Evolutionary conservation across 1,139 yeast genomes (phyloP), one percentile per base, ranked within the genome.

Genomic region (Geotrichum restrictum): DNA sequence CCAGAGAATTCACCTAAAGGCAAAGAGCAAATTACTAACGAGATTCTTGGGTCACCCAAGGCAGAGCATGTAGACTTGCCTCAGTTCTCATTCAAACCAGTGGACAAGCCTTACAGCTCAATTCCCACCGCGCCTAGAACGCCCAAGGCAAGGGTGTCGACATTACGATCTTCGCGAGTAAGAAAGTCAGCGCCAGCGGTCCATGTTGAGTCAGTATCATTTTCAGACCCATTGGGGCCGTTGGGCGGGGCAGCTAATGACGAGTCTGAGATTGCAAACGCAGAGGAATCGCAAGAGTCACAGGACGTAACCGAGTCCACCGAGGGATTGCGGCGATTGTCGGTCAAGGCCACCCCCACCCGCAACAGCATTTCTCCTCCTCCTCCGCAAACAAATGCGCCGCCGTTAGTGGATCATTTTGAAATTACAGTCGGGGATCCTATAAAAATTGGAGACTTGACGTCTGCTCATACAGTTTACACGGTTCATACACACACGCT

Each of bases 381-480:
- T 31, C 3, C 16, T 16, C 11, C 16, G 5, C n/a, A 5, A 6
- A 19, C 39, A 36, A 18, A 18, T 7, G 27, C 42, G 6, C 42
- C 41, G 21, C 27, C 42, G 8, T 29, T 31, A 4, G 21, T 31
- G 7, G 49, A 49, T n/a, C 40, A 42, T 8, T 77, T 87, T 59
- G 82, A 79, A 3, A 84, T 91, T 42, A 69, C 83, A 1, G 96
- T 91, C 1, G 94, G 94, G 1, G 96, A 93, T 67, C 98, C 98
- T 0, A 79, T 83, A 64, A 89, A 88, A 67, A 91, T 93, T 2
- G 96, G 96, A 3, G 98, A 93, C 59, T 71, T 91, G 49, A 83
- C 98, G 0, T 80, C 83, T 39, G 88, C 96, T 0, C 96, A 93
- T 67, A 86, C 94, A 2, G 95, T 87, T 7, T 93, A 93, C 69